These are phyloP conservation scores for Trichoderma arundinaceum DNA, from an alignment of 2,329 filamentous ascomycete genomes.

Conservation along the genomic window DNA sequence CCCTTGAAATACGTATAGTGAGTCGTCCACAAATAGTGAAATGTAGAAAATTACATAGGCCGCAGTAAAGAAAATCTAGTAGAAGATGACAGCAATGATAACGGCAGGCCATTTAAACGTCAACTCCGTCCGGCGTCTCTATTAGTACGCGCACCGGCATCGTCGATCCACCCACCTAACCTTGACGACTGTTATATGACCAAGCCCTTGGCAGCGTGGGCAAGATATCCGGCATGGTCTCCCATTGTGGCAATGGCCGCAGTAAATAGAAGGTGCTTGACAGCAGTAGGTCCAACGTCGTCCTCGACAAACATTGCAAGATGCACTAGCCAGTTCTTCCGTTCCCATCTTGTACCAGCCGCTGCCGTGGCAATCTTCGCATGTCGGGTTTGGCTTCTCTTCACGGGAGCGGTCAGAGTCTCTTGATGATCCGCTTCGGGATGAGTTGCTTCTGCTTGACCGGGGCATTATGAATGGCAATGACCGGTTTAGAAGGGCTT, in stretches of 20 bases:
- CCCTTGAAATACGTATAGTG: too few species aligned
- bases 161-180: not conserved
- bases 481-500: not conserved
- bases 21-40: too few species aligned
- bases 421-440: slow-evolving; percentile 17
- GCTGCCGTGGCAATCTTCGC: slow-evolving; percentile 25
- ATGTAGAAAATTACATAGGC: too few species aligned
- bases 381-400: slow-evolving; percentile 22
- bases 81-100: not conserved
- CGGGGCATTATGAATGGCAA: slow-evolving; percentile 2
- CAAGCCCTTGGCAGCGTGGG: not conserved
- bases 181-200: slow-evolving; percentile 7
- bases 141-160: slow-evolving; percentile 15
- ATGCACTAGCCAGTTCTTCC: not conserved
- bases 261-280: slow-evolving; percentile 13
- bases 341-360: not conserved
- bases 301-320: slow-evolving; percentile 17
- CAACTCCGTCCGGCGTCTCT: not conserved
- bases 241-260: not conserved
- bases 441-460: slow-evolving; percentile 21
- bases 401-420: slow-evolving; percentile 25
- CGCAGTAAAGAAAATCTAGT: not conserved
- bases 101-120: not conserved
- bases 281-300: slow-evolving; percentile 16
- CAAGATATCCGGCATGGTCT: not conserved